Evolutionary conservation across 2,329 filamentous ascomycete genomes (phyloP), one percentile per base, ranked within the genome.

Genomic region (Aspergillus bombycis): DNA sequence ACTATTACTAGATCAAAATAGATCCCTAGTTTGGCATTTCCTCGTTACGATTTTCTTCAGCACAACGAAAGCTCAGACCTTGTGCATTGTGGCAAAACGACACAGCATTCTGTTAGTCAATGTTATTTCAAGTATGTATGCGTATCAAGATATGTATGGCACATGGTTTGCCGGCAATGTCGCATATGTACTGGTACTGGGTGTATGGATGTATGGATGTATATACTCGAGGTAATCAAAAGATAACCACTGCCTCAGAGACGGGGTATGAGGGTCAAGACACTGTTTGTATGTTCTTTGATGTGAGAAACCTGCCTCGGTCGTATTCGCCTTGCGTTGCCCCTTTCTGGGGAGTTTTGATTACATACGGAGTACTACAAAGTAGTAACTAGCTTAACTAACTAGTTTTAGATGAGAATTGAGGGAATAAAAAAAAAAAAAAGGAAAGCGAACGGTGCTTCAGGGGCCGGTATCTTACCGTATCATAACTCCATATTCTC

Each of bases 391-490:
- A 28, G 5, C 26, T 28, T 28, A 28, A 28, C 26, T 28, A 28
- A 28, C 26, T 28, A n/a, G n/a, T n/a, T 16, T 36, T 36, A 36
- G 34, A 36, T 26, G n/a, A 55, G 34, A 41, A 23, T 12, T 36
- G 12, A 21, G 34, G 32, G 16, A 55, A 26, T 16, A 28, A 34
- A 38, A 55, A 55, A 55, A 36, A 23, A 23, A 34, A 36, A 54
- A 23, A 38, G 21, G 2, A 50, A 50, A n/a, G n/a, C n/a, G 10
- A 53, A 21, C 16, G 30, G 19, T 7, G 32, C 28, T 19, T 52
- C 60, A 62, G 60, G 60, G 60, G 60, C 28, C 14, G 54, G 60
- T 62, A 58, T 46, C 26, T 62, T 62, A 62, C 60, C 52, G 54
- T 56, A 28, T 26, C 23, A 46, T 60, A 60, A 30, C 50, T 7